Base-by-base conservation (phyloP, 495 filamentous ascomycete genomes). In the Penicillium silybi region DNA sequence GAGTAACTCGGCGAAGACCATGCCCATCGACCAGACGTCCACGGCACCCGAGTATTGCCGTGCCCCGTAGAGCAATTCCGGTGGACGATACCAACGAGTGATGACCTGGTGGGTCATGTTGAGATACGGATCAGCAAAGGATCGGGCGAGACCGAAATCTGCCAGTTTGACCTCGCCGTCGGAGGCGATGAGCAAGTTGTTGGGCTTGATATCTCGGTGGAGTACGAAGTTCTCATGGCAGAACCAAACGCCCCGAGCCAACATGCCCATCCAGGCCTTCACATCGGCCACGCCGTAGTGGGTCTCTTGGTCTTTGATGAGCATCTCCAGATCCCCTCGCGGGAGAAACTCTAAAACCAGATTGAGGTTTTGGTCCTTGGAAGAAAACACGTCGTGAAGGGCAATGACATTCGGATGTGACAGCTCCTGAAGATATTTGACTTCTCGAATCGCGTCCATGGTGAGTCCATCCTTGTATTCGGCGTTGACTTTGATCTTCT, bases 181-280 rank as follows among this genome's bases (percentile, higher is more conserved):
- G 11, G 90, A 85, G 13, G 91, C 90, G 54, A 97, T 93, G 41
- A 99, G 80, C 63, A 97, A 74, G 70, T 99, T 97, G 80, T 97
- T 97, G 27, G 93, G 92, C 67, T 99, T 99, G 76, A 99, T 97
- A 75, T 99, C 95, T 55, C 93, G 88, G 72, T 99, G 95, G 39
- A 99, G 75, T 3, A 99, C 82, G 56, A 85, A 90, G 67, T 93
- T 95, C 66, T 89, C 88, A 69, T 99, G 95, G 72, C 95, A 97
- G 74, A 92, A 97, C 87, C 88, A 95, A 17, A 97, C 85, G 10
- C 89, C 95, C 44, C 92, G 81, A n/a, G 79, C 76, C 11, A 97
- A 82, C 95, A 97, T 97, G 29, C 86, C 89, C 86, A 96, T 95
- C 95, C 95, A 99, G 20, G 92, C 87, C 64, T 99, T 99, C 62